Evolutionary conservation across 2,329 filamentous ascomycete species (phyloP), one percentile per base, ranked within the genome.

Genomic region (Aspergillus pseudonomiae): DNA sequence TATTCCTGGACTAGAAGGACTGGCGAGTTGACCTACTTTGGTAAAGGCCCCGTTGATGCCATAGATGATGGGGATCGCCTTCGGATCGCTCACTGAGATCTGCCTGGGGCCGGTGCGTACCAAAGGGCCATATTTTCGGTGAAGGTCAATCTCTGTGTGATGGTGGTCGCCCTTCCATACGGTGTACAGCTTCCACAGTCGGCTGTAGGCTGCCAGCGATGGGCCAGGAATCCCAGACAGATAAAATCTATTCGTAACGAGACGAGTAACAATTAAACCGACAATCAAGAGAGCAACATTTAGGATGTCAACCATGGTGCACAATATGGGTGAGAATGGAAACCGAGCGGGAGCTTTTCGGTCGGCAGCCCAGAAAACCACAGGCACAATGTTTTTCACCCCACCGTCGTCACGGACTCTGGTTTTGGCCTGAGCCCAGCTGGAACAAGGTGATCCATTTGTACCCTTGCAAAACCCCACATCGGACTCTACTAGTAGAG

Each of bases 151-250:
- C 5, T 60, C 63, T 1, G 61, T 59, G 14, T 55, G 52, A 12
- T 71, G 69, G 16, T 63, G 59, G 30, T 70, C 54, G 1, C 65
- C 67, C 26, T 67, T 62, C 66, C 66, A 70, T 1, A 70, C 67
- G 41, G 57, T 63, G 24, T 70, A 43, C 10, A 70, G 45, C 24
- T 65, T 69, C 69, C 67, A 70, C 1, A 71, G 48, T 14, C 63
- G 50, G 6, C 65, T 67, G 32, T 59, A 59, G 43, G n/a, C 43
- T n/a, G 57, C 57, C 32, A 59, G 21, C 4, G 16, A 50, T 6
- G 57, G 57, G 5, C 57, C 57, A 6, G 57, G 57, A 21, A 59
- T 59, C 6, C 57, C 45, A 34, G 43, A 59, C 12, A 59, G n/a
- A 5, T 30, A 19, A 5, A 54, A 36, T 36, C 19, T n/a, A 36